Evolutionary conservation across 2,329 filamentous ascomycete species (phyloP), one percentile per base, ranked within the genome.

Genomic region (Coniella lustricola): DNA sequence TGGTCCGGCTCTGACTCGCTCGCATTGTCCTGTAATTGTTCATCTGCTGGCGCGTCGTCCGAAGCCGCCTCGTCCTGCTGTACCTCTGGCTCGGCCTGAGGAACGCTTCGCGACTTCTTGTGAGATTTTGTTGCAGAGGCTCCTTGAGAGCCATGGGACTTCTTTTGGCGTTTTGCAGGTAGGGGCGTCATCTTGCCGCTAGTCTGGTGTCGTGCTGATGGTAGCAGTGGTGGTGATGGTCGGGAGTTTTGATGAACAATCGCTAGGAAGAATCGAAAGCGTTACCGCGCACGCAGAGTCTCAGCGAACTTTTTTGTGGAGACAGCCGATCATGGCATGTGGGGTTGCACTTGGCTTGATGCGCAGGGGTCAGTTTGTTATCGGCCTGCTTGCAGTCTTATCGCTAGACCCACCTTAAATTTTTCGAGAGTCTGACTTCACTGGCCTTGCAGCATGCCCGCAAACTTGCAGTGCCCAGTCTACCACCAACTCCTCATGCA

Each of bases 101-200:
- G 25, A 29, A 10, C 25, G 25, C 25, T 29, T 29, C 5, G 25
- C 10, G 25, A 10, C 25, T 29, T 29, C 25, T 29, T 29, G 5
- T 5, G 10, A 5, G 25, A 10, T 29, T 29, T 29, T 46, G 50
- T 29, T 3, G 44, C 38, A 10, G 37, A 38, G 21, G 51, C 40
- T 3, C 40, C 35, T n/a, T 22, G 17, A 17, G 53, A 54, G 37
- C 57, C 58, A 4, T 64, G 62, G 43, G 64, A 64, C 34, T 64
- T 50, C 61, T 71, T 75, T 59, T 67, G 65, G 50, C 71, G 63
- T 53, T 74, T 74, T 20, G 58, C 42, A 5, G 25, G 5, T 5
- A 29, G 25, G 5, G 25, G 25, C 10, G 25, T 10, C 34, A 64
- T 56, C 35, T 47, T 40, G 1, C 31, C 43, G 37, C 18, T 44